A percentile compares a stretch with the other conserved stretches of the same genome.
phyloP scores from a whole-genome alignment of 495 filamentous ascomycete species.

The Halenospora varia region DNA sequence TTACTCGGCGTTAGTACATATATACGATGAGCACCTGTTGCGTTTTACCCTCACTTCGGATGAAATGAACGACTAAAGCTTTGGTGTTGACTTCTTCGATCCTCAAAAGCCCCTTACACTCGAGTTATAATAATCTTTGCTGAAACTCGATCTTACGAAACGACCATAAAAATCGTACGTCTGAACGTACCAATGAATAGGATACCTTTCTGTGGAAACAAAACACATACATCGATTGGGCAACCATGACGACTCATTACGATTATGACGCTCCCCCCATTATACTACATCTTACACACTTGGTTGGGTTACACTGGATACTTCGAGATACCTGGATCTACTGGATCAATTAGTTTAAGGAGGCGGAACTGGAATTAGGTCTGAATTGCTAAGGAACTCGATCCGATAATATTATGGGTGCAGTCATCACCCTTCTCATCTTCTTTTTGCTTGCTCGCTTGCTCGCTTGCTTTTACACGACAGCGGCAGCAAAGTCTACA shows the following conservation, averaged over 20 bases:
- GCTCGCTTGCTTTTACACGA: too few relatives aligned
- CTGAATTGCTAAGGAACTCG: neutral
- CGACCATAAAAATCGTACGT: conserved; percentile 1
- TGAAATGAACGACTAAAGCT: conserved; percentile 12
- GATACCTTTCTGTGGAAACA: conserved; percentile 20
- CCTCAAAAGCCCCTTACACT: neutral
- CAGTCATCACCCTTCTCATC: neutral
- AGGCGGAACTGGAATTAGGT: neutral
- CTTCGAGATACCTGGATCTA: neutral
- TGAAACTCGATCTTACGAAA: conserved; percentile 8
- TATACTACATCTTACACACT: neutral
- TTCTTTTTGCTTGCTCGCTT: neutral
- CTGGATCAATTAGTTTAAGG: neutral
- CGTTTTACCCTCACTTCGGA: conserved; percentile 9
- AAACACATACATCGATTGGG: conserved; percentile 28
- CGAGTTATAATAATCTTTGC: conserved; percentile 1
- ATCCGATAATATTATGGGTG: conserved; percentile 2
- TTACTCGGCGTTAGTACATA: conserved; percentile 22
- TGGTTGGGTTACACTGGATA: conserved; percentile 1
- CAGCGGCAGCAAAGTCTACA: neutral
- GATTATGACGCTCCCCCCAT: conserved; percentile 21
- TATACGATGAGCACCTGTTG: neutral
- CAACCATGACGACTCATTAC: conserved; percentile 29
- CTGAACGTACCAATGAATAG: conserved; percentile 9
- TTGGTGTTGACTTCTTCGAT: neutral